Evolutionary conservation across 2,329 filamentous ascomycete species (phyloP).

Genomic region (Nannizziopsis arthrosporioides): DNA sequence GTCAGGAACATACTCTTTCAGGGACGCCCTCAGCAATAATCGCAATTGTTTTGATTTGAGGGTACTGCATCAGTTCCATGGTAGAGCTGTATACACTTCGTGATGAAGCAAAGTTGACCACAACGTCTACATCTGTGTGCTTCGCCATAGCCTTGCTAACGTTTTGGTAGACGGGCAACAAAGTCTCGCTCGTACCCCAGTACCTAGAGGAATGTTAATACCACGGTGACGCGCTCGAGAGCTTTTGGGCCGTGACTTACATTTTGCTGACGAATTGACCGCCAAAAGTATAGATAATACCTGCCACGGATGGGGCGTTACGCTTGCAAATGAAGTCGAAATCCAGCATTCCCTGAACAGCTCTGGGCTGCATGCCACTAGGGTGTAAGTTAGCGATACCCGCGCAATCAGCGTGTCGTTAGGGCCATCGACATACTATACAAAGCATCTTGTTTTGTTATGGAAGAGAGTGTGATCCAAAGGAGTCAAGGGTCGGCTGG

Average conservation of each 20-base stretch:
- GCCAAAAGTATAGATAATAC: constrained; percentile 99
- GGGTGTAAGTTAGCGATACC: neutral
- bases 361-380: constrained; percentile 86
- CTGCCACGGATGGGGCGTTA: constrained; percentile 85
- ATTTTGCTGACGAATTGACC: constrained; percentile 99
- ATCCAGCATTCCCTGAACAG: constrained; percentile 88
- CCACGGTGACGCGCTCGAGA: too few species aligned
- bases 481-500: constrained; percentile 84
- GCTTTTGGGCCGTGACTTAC: constrained; percentile 34
- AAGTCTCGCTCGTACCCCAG: constrained; percentile 99
- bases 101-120: constrained; percentile 99
- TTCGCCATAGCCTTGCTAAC: constrained; percentile 86
- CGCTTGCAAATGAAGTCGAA: constrained; percentile 99
- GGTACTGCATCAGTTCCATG: constrained; percentile 94
- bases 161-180: constrained; percentile 95
- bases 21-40: constrained; percentile 99
- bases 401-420: neutral
- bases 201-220: constrained; percentile 44
- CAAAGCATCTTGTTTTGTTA: constrained; percentile 99
- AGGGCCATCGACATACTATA: constrained; percentile 54
- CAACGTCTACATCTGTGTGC: constrained; percentile 91
- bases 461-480: constrained; percentile 85
- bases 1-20: constrained; percentile 57
- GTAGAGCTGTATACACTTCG: constrained; percentile 97
- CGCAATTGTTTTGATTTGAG: constrained; percentile 96